Evolutionary conservation across 2,329 filamentous ascomycete species (phyloP).

Genomic region (Ceratocystis huliohia): DNA sequence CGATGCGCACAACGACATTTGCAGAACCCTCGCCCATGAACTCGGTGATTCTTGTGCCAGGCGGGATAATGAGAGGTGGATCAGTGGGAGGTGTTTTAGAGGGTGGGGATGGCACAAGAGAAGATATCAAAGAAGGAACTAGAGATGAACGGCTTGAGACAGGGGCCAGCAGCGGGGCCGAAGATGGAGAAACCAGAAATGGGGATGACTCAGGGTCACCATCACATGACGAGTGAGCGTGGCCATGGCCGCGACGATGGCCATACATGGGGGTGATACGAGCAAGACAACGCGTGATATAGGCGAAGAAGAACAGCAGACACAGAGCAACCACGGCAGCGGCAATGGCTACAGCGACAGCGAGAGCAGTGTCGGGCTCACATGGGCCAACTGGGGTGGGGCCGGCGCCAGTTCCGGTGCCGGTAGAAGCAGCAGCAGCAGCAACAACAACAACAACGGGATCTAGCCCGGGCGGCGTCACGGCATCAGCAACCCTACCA

Average conservation of each 20-base stretch:
- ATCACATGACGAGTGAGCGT: background rate
- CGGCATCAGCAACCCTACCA: background rate
- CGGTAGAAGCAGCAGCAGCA: background rate
- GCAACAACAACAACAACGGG: background rate
- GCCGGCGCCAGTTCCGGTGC: background rate
- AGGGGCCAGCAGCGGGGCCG: background rate
- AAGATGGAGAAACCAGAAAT: background rate
- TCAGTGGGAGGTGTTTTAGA: background rate
- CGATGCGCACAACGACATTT: conserved; percentile 59
- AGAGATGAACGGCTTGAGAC: background rate
- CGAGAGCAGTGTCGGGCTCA: background rate
- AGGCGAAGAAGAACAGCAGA: background rate
- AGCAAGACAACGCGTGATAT: background rate
- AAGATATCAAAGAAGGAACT: background rate
- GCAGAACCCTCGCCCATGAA: conserved; percentile 58
- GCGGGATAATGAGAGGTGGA: conserved; percentile 12
- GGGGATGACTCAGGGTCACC: background rate
- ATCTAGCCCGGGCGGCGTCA: too few relatives aligned
- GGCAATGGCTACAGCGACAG: conserved; percentile 7
- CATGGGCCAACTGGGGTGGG: background rate
- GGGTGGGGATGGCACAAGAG: background rate
- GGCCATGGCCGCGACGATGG: background rate
- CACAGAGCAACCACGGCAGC: background rate
- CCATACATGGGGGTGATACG: background rate
- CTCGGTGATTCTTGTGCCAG: conserved; percentile 21